Evolutionary conservation across 2,329 filamentous ascomycete genomes (phyloP), one percentile per base, ranked within the genome.

Genomic region (Talaromyces sp.): DNA sequence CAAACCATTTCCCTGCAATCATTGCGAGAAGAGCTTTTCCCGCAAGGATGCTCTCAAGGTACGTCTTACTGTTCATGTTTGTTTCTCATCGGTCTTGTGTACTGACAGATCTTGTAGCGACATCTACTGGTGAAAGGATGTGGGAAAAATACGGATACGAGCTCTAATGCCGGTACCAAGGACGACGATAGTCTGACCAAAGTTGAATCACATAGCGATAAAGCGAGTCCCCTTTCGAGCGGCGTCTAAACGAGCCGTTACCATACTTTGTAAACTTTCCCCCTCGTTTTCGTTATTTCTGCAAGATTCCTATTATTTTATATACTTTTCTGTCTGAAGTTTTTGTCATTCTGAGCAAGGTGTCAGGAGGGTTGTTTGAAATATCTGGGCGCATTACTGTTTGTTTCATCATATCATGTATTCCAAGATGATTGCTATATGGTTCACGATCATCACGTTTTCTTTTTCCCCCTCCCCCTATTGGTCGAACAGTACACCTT

Each of bases 41-140:
- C 84, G 95, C 64, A 98, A 98, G 75, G 95, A 98, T 76, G 95
- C 95, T 9, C 81, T 99, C 33, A 98, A 98, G 90, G 95, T 98
- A 80, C 70, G 86, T 46, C 33, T 16, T 42, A 50, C 12, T 9
- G 6, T 14, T 33, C 18, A 28, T 11, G 37, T 9, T 58, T 31
- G 39, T 35, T 58, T 62, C 14, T 21, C 12, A n/a, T n/a, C n/a
- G n/a, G n/a, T n/a, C n/a, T n/a, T n/a, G n/a, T n/a, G n/a, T n/a
- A n/a, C 74, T 76, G 64, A 77, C 64, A 63, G 25, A 37, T 64
- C 46, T 63, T 64, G 69, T 73, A 88, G 86, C 81, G 86, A 73
- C 86, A 88, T 73, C 85, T 87, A 66, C 81, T 88, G 14, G 86
- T 88, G 68, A 88, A 88, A 74, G 86, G 86, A 56, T 88, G 86